Conservation (phyloP, 768 basidiomycete species). For the Hygrophorus russula region DNA sequence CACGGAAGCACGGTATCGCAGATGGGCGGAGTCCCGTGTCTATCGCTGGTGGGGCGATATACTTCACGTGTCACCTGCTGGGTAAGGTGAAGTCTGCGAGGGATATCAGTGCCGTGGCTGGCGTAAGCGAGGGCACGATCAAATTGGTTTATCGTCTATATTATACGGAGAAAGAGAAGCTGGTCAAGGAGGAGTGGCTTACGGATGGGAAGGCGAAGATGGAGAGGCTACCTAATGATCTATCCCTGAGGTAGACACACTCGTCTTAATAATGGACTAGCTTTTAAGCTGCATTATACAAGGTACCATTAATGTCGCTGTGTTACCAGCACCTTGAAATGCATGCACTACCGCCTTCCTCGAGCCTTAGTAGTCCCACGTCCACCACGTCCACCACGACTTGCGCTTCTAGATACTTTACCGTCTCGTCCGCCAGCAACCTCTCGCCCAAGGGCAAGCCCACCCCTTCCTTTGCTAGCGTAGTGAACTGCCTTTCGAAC, state of each 20-base stretch:
- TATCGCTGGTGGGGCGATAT: conserved; percentile 96
- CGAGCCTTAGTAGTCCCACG: conserved; percentile 14
- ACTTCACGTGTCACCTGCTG: conserved; percentile 80
- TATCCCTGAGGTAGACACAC: conserved; percentile 21
- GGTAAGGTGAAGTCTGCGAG: conserved; percentile 64
- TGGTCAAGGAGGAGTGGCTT: conserved; percentile 82
- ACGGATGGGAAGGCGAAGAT: conserved; percentile 64
- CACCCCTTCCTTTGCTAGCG: conserved; percentile 61
- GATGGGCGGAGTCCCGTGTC: conserved; percentile 94
- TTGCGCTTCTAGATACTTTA: conserved; percentile 17
- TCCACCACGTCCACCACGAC: conserved; percentile 5
- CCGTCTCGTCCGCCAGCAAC: conserved; percentile 16
- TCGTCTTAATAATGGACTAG: no score
- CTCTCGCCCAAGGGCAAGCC: conserved; percentile 42
- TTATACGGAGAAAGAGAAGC: conserved; percentile 58
- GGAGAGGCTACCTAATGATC: conserved; percentile 29
- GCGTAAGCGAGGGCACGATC: conserved; percentile 93
- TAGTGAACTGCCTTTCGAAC: conserved; percentile 79
- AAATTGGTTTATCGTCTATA: conserved; percentile 81
- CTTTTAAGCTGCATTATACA: no score
- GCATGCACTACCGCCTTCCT: conserved; percentile 19
- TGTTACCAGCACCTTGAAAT: no score
- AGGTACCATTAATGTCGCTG: no score
- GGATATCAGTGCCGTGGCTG: conserved; percentile 85
- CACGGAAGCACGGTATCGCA: conserved; percentile 76